Percentiles rank a stretch among this genome's conserved stretches.
phyloP scores from a whole-genome alignment of 176 grass and related monocot genomes.

The Rhynchospora breviuscula region DNA sequence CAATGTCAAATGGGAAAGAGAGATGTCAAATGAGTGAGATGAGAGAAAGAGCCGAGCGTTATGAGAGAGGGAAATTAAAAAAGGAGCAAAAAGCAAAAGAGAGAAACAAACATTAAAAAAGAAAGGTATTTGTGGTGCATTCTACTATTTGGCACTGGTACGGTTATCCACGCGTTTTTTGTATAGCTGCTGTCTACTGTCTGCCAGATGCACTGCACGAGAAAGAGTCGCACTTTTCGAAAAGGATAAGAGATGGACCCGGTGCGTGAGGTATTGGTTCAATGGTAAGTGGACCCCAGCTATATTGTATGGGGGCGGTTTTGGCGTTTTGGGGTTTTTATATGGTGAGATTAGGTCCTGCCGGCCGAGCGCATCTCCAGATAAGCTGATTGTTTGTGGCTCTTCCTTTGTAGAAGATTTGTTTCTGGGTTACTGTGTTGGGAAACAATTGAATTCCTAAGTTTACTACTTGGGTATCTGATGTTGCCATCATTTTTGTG shows the following conservation, averaged over 20 bases:
- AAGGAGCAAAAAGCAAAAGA: not conserved
- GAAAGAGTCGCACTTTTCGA: conserved; percentile 13
- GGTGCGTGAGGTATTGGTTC: not conserved
- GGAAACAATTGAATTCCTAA: not conserved
- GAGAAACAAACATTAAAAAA: not conserved
- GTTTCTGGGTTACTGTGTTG: not conserved
- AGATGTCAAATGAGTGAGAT: conserved; percentile 21
- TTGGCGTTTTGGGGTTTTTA: not conserved
- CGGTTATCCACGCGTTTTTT: conserved; percentile 25
- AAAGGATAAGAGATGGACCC: not conserved
- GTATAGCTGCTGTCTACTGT: conserved; percentile 20
- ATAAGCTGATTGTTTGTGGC: not conserved
- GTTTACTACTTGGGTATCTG: not conserved
- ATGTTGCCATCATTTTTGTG: not conserved
- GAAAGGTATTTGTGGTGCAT: not conserved
- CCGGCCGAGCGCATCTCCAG: not conserved
- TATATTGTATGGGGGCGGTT: not conserved
- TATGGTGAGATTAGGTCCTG: not conserved
- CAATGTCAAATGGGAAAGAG: conserved; percentile 29
- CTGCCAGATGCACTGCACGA: conserved; percentile 33
- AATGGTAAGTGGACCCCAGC: not conserved
- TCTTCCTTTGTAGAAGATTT: not conserved
- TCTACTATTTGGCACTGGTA: not conserved
- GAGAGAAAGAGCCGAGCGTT: not conserved
- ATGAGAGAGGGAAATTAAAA: not conserved